A percentile compares a stretch with the other conserved stretches of the same genome.
Conservation (phyloP, 2,329 filamentous ascomycete genomes). For the Lachnellula willkommii region DNA sequence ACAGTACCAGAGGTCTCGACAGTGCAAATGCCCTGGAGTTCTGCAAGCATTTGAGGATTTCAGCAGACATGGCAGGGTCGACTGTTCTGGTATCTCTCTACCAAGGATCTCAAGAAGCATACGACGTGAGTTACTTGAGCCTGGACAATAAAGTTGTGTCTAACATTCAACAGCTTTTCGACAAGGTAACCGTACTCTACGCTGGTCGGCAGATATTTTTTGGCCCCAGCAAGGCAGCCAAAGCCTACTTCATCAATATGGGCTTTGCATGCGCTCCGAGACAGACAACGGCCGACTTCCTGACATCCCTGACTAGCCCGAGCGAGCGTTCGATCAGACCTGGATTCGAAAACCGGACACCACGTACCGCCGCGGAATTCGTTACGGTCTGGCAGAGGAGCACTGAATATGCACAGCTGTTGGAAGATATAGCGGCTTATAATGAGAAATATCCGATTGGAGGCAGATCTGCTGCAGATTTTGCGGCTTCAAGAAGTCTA, state of each 20-base stretch:
- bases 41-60: constrained; percentile 57
- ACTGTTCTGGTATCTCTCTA: constrained; percentile 65
- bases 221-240: constrained; percentile 57
- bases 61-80: constrained; percentile 58
- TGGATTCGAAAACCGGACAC: constrained; percentile 52
- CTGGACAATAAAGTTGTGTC: neutral
- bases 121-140: constrained; percentile 39
- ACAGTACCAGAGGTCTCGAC: constrained; percentile 67
- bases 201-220: constrained; percentile 68
- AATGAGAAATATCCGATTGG: constrained; percentile 35
- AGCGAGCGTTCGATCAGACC: constrained; percentile 50
- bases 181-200: constrained; percentile 63
- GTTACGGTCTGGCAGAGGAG: constrained; percentile 44
- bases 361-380: constrained; percentile 51
- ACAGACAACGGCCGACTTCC: constrained; percentile 53
- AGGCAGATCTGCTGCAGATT: constrained; percentile 30
- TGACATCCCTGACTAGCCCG: constrained; percentile 65
- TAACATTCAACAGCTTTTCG: constrained; percentile 41
- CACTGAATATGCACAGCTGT: constrained; percentile 36
- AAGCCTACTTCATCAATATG: constrained; percentile 60
- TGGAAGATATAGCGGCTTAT: constrained; percentile 46
- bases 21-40: constrained; percentile 69
- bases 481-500: constrained; percentile 25
- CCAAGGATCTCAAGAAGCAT: constrained; percentile 62
- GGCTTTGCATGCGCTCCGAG: constrained; percentile 68